Evolutionary conservation across 768 basidiomycete species (phyloP), one percentile per base, ranked within the genome.

Genomic region (Tulasnella sp.): DNA sequence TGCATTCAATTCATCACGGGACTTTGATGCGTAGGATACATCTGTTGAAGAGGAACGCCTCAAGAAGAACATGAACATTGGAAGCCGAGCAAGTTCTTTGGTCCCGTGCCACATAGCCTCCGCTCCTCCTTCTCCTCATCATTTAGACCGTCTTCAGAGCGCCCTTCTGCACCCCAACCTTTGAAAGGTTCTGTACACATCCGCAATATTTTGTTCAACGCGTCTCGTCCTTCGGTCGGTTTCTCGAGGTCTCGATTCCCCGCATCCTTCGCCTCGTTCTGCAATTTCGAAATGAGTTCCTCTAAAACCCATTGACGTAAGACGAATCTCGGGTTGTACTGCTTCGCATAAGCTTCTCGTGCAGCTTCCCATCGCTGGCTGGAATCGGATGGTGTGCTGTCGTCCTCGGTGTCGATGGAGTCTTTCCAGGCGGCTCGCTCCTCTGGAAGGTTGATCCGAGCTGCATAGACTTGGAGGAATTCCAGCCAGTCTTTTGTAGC

Each of bases 251-350:
- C 39, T 65, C 63, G 63, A 22, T 34, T 44, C 6, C 47, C 69
- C 6, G 34, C 62, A 14, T 62, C 32, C 34, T 39, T 65, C 42
- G 77, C 77, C 32, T 82, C 81, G 73, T 80, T 80, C 77, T 94
- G 91, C 1, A 94, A 86, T 75, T 85, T 85, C 74, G 81, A 80
- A 77, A 98, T 98, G 29, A 92, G 89, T 77, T 98, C 95, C 79
- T 98, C 95, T 39, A 99, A 83, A 9, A 98, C 82, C 97, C 97
- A 98, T 80, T 98, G 97, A 73, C 97, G 83, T 73, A 98, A 80
- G 39, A 96, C 88, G 80, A 99, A 98, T 40, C 95, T 84, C 19
- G 97, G 97, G 78, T 99, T 99, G 35, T 84, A 87, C 29, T 75
- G 79, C 74, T 82, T 84, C 81, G 86, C 85, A 40, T 83, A 87